Conservation (phyloP, 2,329 filamentous ascomycete species). For the Calonectria henricotiae region DNA sequence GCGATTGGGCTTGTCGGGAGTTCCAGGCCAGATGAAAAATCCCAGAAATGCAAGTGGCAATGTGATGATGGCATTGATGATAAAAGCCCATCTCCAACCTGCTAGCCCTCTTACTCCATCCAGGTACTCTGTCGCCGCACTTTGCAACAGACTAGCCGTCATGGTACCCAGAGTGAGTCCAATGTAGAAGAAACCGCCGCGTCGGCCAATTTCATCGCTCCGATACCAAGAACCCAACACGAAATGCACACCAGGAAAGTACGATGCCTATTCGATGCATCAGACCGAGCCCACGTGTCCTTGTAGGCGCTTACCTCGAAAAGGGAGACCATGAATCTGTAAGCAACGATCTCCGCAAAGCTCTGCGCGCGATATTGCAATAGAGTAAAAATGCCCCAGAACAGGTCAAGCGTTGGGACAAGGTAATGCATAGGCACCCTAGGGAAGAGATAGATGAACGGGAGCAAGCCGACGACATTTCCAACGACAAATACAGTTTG, state of each 20-base stretch:
- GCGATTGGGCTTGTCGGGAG: constrained; percentile 39
- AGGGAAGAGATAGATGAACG: constrained; percentile 45
- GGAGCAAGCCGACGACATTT: constrained; percentile 42
- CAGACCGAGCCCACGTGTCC: background rate
- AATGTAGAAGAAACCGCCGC: constrained; percentile 42
- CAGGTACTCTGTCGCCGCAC: constrained; percentile 41
- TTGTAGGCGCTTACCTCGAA: constrained; percentile 28
- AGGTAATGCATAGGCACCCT: constrained; percentile 43
- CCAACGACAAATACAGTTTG: constrained; percentile 45
- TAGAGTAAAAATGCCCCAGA: constrained; percentile 42
- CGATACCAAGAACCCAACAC: constrained; percentile 45
- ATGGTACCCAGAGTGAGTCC: constrained; percentile 43
- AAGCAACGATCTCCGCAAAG: constrained; percentile 38
- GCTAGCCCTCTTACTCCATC: constrained; percentile 37
- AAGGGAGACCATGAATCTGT: constrained; percentile 43
- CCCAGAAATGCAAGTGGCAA: constrained; percentile 42
- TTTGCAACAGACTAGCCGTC: constrained; percentile 40
- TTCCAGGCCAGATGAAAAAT: constrained; percentile 44
- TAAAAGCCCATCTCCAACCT: constrained; percentile 44
- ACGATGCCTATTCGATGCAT: constrained; percentile 29
- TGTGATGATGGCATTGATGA: constrained; percentile 45
- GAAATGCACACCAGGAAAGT: constrained; percentile 44
- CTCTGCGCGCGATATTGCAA: constrained; percentile 41
- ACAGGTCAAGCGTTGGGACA: constrained; percentile 38
- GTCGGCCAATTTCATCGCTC: constrained; percentile 42